Evolutionary conservation across 2,329 filamentous ascomycete genomes (phyloP).

Genomic region (Ascochyta koolunga): DNA sequence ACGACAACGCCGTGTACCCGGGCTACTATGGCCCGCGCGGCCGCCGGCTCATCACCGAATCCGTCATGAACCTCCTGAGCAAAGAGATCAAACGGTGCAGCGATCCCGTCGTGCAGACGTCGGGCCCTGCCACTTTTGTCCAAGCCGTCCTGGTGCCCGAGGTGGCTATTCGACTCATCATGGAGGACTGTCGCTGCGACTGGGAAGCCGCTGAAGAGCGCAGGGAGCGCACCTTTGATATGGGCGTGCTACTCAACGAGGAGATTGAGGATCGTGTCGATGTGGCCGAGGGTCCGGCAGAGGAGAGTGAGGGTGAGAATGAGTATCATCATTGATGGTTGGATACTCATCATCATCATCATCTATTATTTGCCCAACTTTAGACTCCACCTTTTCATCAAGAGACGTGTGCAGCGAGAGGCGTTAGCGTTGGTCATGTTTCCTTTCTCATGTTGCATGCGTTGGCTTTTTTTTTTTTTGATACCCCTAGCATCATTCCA

Average conservation of each 20-base stretch:
- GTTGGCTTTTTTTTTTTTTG: too few relatives aligned
- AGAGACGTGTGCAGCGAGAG: too few relatives aligned
- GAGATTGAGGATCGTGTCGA: slow-evolving; percentile 61
- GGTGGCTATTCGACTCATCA: slow-evolving; percentile 60
- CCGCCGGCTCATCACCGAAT: slow-evolving; percentile 69
- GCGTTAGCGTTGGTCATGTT: too few relatives aligned
- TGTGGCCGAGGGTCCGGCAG: slow-evolving; percentile 17
- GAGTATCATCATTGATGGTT: slow-evolving; percentile 16
- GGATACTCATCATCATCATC: too few relatives aligned
- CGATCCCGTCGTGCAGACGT: slow-evolving; percentile 40
- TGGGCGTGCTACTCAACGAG: slow-evolving; percentile 73
- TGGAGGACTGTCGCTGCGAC: slow-evolving; percentile 60
- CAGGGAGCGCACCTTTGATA: slow-evolving; percentile 67
- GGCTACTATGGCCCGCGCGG: slow-evolving; percentile 87
- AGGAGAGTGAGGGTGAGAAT: slow-evolving; percentile 18
- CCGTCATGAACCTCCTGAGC: slow-evolving; percentile 34
- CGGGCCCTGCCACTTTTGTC: slow-evolving; percentile 43
- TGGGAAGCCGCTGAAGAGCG: slow-evolving; percentile 59
- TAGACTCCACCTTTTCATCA: too few relatives aligned
- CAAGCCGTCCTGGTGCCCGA: slow-evolving; percentile 73
- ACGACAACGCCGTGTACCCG: slow-evolving; percentile 26
- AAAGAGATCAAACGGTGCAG: slow-evolving; percentile 32
- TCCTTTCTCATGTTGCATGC: too few relatives aligned
- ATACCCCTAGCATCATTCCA: too few relatives aligned
- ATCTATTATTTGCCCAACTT: too few relatives aligned